These are phyloP conservation scores for Taiozyma sp. DNA, from an alignment of 1,139 yeast genomes.

Conservation along the genomic window DNA sequence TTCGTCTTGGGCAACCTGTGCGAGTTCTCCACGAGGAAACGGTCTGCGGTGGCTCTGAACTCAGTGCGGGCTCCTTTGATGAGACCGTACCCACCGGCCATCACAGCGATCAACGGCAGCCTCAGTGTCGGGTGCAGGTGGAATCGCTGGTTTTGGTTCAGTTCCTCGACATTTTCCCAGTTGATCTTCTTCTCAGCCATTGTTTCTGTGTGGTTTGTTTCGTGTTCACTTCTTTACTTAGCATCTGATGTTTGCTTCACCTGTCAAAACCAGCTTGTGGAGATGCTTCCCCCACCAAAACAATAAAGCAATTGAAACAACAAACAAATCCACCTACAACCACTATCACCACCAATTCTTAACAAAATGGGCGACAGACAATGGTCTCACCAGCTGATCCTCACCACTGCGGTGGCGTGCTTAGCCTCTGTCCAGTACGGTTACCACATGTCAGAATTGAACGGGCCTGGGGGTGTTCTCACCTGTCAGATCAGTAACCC, in stretches of 20 bases:
- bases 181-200: neutral
- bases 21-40: conserved; percentile 75
- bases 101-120: conserved; percentile 31
- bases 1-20: conserved; percentile 75
- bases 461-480: conserved; percentile 71
- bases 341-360: neutral
- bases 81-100: conserved; percentile 52
- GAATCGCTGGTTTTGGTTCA: conserved; percentile 30
- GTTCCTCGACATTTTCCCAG: neutral
- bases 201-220: too few species aligned
- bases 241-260: neutral
- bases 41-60: conserved; percentile 48
- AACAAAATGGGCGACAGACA: neutral
- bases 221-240: too few species aligned
- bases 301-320: too few species aligned
- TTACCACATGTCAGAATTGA: conserved; percentile 83
- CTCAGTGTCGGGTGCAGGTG: conserved; percentile 36
- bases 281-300: neutral
- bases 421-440: conserved; percentile 85
- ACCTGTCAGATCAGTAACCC: conserved; percentile 37
- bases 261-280: neutral
- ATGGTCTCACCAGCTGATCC: conserved; percentile 19
- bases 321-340: too few species aligned
- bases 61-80: conserved; percentile 63
- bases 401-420: conserved; percentile 45